Evolutionary conservation across 176 grass and related monocot species (phyloP), one percentile per base, ranked within the genome.

Genomic region (Tillandsia fasciculata): DNA sequence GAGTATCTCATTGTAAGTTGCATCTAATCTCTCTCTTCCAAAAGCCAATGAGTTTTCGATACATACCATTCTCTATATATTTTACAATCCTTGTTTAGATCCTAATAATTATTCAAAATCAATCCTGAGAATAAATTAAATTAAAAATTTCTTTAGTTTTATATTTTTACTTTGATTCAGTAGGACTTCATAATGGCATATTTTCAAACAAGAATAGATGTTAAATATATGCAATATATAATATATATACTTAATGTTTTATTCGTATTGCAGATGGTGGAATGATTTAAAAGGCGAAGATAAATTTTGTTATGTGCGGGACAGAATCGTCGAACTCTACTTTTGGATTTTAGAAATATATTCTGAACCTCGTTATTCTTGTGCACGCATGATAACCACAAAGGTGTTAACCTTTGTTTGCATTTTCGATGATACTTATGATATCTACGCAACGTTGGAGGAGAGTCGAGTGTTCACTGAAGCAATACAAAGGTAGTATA

Each of bases 371-470:
- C 53, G 13, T 9, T 63, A 48, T 12, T 23, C 74, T 63, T 64
- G 58, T 67, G 70, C 86, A 8, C 24, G 78, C 33, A 64, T 84
- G 69, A 81, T 81, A 9, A 20, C 49, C 2, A 51, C 65, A 8
- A 84, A 68, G 68, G 7, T 74, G 4, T 12, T 82, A 24, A 1
- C 64, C 8, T 26, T 88, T 11, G 0, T 50, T 2, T 68, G 59
- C 20, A 2, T 84, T 26, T 13, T 84, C 64, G 86, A 89, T 79
- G 86, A 89, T 66, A 82, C 78, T 54, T 89, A 72, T 2, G 82
- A 89, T 68, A 49, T 52, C 6, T 74, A 67, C 70, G 82, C 69
- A 9, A 89, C 78, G 47, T 79, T 82, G 48, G 74, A 85, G 63
- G 86, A 90, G 23, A 70, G 79, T 15, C 42, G 56, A 24, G 26